Conservation (phyloP, 164 flowering plant genomes). For the Vitis rotundifolia region DNA sequence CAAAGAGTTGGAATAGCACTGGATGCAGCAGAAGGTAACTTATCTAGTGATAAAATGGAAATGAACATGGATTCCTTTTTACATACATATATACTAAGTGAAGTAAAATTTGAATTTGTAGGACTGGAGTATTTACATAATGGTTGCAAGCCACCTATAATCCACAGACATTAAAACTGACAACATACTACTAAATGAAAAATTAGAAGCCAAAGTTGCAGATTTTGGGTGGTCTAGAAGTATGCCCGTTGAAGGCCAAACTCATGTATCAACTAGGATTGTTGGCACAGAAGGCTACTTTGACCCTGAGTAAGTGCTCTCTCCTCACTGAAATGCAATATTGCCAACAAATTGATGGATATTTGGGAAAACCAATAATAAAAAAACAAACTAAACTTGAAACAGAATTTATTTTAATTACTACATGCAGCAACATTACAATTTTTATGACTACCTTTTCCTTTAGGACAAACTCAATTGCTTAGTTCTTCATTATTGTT, state of each 20-base stretch:
- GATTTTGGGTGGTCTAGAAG: slow-evolving; percentile 34
- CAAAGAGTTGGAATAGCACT: too few relatives aligned
- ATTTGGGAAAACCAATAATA: too few relatives aligned
- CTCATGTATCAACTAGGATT: slow-evolving; percentile 18
- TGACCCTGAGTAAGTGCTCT: slow-evolving; percentile 29
- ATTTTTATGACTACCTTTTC: too few relatives aligned
- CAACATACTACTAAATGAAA: slow-evolving; percentile 19
- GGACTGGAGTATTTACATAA: slow-evolving; percentile 31
- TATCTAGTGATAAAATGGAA: background rate
- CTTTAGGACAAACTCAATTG: too few relatives aligned
- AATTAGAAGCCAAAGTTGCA: slow-evolving; percentile 22
- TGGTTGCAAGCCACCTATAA: slow-evolving; percentile 27
- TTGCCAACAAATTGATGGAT: too few relatives aligned
- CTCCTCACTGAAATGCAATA: too few relatives aligned
- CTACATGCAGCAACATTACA: too few relatives aligned
- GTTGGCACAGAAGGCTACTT: slow-evolving; percentile 38
- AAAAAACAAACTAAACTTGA: too few relatives aligned
- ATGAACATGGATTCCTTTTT: background rate
- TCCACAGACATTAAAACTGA: slow-evolving; percentile 31
- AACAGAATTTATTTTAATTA: too few relatives aligned
- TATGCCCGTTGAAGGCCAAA: slow-evolving; percentile 11
- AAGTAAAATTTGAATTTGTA: background rate
- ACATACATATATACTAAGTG: background rate
- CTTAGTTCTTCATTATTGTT: background rate
- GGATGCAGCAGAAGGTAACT: background rate